These are phyloP conservation scores for Tillandsia leiboldiana DNA, from an alignment of 176 grass and related monocot genomes.

Conservation along the genomic window DNA sequence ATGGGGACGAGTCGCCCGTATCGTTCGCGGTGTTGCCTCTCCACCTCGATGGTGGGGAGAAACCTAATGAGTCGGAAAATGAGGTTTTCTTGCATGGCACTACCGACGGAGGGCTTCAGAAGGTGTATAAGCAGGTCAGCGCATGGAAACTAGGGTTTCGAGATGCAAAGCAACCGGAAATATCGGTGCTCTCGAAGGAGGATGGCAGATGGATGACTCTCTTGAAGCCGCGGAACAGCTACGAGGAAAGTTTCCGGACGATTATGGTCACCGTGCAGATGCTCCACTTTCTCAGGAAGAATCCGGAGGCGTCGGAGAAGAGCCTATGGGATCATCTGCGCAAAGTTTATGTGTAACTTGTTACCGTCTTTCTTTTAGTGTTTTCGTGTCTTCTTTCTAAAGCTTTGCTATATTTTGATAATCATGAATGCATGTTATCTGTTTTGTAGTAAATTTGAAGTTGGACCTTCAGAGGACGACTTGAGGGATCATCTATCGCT, in stretches of 20 bases:
- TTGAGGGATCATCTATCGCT: conserved; percentile 49
- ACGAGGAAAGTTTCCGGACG: conserved; percentile 27
- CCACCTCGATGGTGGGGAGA: background rate
- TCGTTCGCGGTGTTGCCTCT: conserved; percentile 18
- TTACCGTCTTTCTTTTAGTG: conserved; percentile 20
- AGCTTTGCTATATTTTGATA: conserved; percentile 6
- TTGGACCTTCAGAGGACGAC: conserved; percentile 51
- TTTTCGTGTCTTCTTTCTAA: background rate
- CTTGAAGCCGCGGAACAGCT: conserved; percentile 39
- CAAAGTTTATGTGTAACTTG: conserved; percentile 44
- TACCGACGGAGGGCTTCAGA: conserved; percentile 6
- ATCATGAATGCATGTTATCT: conserved; percentile 5
- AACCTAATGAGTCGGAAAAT: background rate
- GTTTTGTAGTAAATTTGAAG: conserved; percentile 73
- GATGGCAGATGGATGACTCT: conserved; percentile 44
- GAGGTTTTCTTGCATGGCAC: conserved; percentile 15
- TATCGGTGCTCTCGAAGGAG: conserved; percentile 29
- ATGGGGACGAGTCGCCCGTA: conserved; percentile 13
- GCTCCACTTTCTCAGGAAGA: conserved; percentile 70
- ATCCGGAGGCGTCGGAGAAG: conserved; percentile 44
- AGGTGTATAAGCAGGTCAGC: conserved; percentile 18
- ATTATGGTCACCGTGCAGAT: conserved; percentile 47
- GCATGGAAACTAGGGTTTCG: conserved; percentile 19
- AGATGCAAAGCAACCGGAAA: conserved; percentile 22
- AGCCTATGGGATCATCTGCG: conserved; percentile 58